Evolutionary conservation across 208 protist species (phyloP).

Genomic region (Leishmania amazonensis): DNA sequence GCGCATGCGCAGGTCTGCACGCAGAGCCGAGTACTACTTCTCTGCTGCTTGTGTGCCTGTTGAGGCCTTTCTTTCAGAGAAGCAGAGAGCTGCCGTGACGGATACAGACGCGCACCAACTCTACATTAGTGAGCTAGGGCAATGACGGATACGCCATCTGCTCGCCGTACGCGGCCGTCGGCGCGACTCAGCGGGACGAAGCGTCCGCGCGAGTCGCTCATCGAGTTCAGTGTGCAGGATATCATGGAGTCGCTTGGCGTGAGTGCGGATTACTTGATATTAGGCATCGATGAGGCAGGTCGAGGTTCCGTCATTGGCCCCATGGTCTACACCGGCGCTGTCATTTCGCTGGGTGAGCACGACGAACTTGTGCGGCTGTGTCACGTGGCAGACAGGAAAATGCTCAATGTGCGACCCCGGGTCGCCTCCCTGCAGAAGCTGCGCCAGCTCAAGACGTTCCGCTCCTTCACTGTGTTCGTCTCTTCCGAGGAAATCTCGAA

Average conservation of each 20-base stretch:
- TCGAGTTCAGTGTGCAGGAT: constrained; percentile 71
- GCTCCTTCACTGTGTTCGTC: constrained; percentile 63
- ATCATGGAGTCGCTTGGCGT: constrained; percentile 54
- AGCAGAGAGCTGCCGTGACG: neutral
- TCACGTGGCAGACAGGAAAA: constrained; percentile 91
- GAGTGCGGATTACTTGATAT: constrained; percentile 62
- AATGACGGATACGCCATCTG: constrained; percentile 35
- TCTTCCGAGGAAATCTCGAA: constrained; percentile 74
- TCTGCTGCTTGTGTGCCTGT: neutral
- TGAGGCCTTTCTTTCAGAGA: neutral
- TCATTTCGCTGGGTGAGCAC: constrained; percentile 76
- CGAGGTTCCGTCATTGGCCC: constrained; percentile 94
- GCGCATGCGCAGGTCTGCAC: neutral
- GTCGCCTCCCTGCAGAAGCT: constrained; percentile 58
- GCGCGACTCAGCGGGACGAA: constrained; percentile 55
- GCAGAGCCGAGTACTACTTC: neutral
- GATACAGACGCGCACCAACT: neutral
- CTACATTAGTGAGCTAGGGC: neutral
- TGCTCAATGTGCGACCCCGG: constrained; percentile 61
- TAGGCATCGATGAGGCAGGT: constrained; percentile 97
- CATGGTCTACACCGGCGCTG: constrained; percentile 94
- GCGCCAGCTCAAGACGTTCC: constrained; percentile 62
- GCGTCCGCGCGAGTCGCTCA: constrained; percentile 36
- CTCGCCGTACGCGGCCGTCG: constrained; percentile 28
- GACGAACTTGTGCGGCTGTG: constrained; percentile 68